Evolutionary conservation across 2,329 filamentous ascomycete species (phyloP).

Genomic region (Aspergillus phoenicis): DNA sequence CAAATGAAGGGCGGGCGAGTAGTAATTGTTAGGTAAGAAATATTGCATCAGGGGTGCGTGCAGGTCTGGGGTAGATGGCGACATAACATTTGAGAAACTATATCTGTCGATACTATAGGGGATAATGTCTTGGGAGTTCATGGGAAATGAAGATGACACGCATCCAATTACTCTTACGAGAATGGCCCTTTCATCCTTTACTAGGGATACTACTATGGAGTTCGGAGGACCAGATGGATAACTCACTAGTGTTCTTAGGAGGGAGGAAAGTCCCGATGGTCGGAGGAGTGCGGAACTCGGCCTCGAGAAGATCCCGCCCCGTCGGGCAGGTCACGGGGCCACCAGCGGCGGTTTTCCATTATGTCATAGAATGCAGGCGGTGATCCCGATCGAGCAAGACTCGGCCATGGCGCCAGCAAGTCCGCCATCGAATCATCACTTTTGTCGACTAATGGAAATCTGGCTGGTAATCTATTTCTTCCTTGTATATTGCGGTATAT

Average conservation of each 20-base stretch:
- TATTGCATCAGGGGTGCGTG: conserved; percentile 13
- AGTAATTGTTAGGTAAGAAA: conserved; percentile 24
- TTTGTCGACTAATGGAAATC: conserved; percentile 11
- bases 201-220: not conserved
- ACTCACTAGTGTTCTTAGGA: not conserved
- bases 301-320: conserved; percentile 9
- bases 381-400: conserved; percentile 15
- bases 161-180: not conserved
- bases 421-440: conserved; percentile 4
- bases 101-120: not conserved
- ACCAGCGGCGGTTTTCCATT: conserved; percentile 24
- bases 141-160: not conserved
- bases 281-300: not conserved
- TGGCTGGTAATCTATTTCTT: not conserved
- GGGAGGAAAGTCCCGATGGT: not conserved
- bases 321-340: conserved; percentile 19
- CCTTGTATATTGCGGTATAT: no score
- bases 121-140: not conserved
- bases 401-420: conserved; percentile 3
- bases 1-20: conserved; percentile 13
- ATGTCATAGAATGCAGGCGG: conserved; percentile 28
- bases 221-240: no score
- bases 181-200: not conserved
- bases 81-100: no score
- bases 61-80: not conserved